Conservation (phyloP, 805 yeast species). For the Ogataea minuta region DNA sequence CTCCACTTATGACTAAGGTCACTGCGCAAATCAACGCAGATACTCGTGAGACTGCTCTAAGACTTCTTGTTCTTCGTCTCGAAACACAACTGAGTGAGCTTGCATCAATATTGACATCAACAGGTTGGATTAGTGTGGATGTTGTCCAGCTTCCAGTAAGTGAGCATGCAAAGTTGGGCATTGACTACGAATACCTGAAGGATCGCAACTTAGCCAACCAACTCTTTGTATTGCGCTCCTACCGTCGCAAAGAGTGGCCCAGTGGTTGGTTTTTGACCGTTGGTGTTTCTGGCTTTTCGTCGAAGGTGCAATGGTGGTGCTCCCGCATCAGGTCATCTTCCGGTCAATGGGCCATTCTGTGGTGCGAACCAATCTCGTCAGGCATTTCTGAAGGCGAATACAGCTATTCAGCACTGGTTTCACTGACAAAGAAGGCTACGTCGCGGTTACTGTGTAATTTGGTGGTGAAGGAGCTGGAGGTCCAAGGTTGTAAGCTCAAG, state of each 20-base stretch:
- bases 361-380: constrained; percentile 39
- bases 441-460: constrained; percentile 50
- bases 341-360: constrained; percentile 56
- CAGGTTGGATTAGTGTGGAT: constrained; percentile 67
- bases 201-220: constrained; percentile 21
- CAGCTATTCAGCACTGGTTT: constrained; percentile 35
- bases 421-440: constrained; percentile 43
- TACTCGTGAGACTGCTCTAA: constrained; percentile 27
- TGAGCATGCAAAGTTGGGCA: constrained; percentile 44
- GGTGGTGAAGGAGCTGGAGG: constrained; percentile 48
- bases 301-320: constrained; percentile 50
- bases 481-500: constrained; percentile 39
- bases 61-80: constrained; percentile 46
- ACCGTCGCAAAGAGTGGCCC: constrained; percentile 54
- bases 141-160: constrained; percentile 47
- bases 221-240: constrained; percentile 34
- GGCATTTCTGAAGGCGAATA: constrained; percentile 20
- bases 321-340: constrained; percentile 46
- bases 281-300: constrained; percentile 35
- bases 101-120: constrained; percentile 54
- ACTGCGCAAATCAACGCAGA: constrained; percentile 33
- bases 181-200: constrained; percentile 31
- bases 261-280: constrained; percentile 52
- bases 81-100: constrained; percentile 51
- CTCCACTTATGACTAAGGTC: constrained; percentile 36